These are phyloP conservation scores for Blepharisma stoltei DNA, from an alignment of 73 alveolate species.

Conservation along the genomic window DNA sequence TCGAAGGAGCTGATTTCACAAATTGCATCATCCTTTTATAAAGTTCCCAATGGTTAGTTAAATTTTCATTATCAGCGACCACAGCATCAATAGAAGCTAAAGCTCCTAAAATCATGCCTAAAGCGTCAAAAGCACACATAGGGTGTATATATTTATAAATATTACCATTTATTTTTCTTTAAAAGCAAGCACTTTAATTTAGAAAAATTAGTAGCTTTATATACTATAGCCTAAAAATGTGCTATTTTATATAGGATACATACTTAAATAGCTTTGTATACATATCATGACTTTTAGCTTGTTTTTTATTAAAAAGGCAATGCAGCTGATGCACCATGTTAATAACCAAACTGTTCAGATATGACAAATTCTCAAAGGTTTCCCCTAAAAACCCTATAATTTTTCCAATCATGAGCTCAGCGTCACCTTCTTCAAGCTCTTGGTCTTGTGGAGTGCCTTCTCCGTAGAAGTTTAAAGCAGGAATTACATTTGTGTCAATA, in stretches of 20 bases:
- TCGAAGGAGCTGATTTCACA: constrained; percentile 61
- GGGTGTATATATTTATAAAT: no score
- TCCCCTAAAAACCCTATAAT: constrained; percentile 66
- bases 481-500: constrained; percentile 21
- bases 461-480: constrained; percentile 20
- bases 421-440: constrained; percentile 59
- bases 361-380: constrained; percentile 65
- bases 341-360: constrained; percentile 58
- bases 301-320: constrained; percentile 63
- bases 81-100: constrained; percentile 67
- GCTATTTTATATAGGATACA: no score
- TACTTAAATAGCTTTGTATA: constrained; percentile 63
- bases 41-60: constrained; percentile 70
- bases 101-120: constrained; percentile 65
- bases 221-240: no score
- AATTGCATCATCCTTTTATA: constrained; percentile 74
- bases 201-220: no score
- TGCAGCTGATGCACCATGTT: constrained; percentile 68
- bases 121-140: constrained; percentile 61
- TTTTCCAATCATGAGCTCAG: constrained; percentile 60
- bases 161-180: no score
- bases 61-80: constrained; percentile 71
- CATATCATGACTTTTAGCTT: constrained; percentile 35
- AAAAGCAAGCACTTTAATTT: no score
- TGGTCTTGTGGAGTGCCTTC: constrained; percentile 38